Evolutionary conservation across 208 protist species (phyloP).

Genomic region (Trypanosoma congolense): DNA sequence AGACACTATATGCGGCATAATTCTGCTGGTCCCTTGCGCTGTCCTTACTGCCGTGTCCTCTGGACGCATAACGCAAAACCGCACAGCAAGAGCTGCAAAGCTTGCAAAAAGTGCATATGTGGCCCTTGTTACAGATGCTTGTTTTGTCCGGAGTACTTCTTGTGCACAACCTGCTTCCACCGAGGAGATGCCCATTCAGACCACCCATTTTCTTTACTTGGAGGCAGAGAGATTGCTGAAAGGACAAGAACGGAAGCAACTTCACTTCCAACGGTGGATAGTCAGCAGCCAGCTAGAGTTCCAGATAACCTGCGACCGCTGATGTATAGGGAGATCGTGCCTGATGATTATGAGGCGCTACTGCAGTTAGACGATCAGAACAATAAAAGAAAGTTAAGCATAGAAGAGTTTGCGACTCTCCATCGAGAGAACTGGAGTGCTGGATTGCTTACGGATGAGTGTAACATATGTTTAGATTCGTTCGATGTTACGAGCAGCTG

Average conservation of each 20-base stretch:
- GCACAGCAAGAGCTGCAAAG: conserved; percentile 20
- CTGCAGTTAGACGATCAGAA: conserved; percentile 40
- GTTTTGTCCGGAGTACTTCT: conserved; percentile 36
- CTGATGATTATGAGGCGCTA: conserved; percentile 76
- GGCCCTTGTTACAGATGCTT: conserved; percentile 36
- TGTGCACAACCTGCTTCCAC: conserved; percentile 43
- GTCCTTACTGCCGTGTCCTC: conserved; percentile 26
- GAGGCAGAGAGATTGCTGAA: conserved; percentile 12
- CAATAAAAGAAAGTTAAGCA: conserved; percentile 23
- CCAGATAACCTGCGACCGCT: conserved; percentile 27
- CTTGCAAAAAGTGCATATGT: conserved; percentile 22
- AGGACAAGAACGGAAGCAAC: neutral
- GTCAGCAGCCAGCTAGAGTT: neutral
- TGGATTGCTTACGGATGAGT: conserved; percentile 24
- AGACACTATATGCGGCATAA: conserved; percentile 29
- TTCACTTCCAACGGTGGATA: neutral
- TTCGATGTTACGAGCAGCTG: conserved; percentile 31
- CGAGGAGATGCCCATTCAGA: conserved; percentile 27
- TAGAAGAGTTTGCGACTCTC: conserved; percentile 23
- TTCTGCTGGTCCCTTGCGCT: conserved; percentile 11
- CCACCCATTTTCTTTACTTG: conserved; percentile 43
- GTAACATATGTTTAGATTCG: conserved; percentile 55
- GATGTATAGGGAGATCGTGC: conserved; percentile 68
- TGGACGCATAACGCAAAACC: conserved; percentile 12
- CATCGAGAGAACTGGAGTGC: conserved; percentile 21